Conservation (phyloP, 139 green algal genomes). For the Micractinium sp. region DNA sequence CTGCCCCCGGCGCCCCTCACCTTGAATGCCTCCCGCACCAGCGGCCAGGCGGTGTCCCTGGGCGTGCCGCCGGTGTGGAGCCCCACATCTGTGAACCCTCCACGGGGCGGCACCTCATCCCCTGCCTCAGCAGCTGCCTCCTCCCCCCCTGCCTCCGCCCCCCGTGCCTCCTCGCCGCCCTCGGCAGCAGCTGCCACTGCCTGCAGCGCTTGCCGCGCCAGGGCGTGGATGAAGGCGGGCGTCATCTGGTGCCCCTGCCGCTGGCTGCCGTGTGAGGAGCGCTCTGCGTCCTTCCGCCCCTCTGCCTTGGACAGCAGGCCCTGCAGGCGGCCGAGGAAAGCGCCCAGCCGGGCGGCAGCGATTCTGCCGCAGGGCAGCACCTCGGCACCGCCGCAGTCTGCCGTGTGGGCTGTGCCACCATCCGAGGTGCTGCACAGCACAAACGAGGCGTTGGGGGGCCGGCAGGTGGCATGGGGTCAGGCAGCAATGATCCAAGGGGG, state of each 20-base stretch:
- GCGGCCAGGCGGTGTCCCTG: slow-evolving; percentile 38
- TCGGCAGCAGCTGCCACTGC: not conserved
- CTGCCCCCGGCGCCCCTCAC: not conserved
- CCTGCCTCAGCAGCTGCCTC: not conserved
- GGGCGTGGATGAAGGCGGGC: slow-evolving; percentile 12
- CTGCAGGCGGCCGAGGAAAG: not conserved
- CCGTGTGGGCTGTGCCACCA: not conserved
- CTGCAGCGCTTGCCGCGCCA: slow-evolving; percentile 8
- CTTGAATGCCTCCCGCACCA: slow-evolving; percentile 39
- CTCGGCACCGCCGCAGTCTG: not conserved
- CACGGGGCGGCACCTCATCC: not conserved
- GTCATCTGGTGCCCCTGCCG: slow-evolving; percentile 32
- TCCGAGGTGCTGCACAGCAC: not conserved
- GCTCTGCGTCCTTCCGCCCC: not conserved
- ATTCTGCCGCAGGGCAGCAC: slow-evolving; percentile 14
- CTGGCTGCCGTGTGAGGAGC: not conserved
- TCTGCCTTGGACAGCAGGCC: not conserved
- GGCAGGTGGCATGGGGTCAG: too few species aligned
- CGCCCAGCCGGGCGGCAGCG: not conserved
- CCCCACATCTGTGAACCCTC: slow-evolving; percentile 49
- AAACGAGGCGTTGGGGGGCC: too few species aligned
- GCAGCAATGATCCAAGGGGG: not conserved
- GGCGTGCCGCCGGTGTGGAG: slow-evolving; percentile 39
- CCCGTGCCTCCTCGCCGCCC: not conserved
- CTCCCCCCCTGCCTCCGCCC: not conserved